Percentiles rank a stretch among this genome's conserved stretches.
These are phyloP conservation scores for Yamadazyma trypodendri DNA, from an alignment of 1,139 yeast species.

Conservation along the genomic window DNA sequence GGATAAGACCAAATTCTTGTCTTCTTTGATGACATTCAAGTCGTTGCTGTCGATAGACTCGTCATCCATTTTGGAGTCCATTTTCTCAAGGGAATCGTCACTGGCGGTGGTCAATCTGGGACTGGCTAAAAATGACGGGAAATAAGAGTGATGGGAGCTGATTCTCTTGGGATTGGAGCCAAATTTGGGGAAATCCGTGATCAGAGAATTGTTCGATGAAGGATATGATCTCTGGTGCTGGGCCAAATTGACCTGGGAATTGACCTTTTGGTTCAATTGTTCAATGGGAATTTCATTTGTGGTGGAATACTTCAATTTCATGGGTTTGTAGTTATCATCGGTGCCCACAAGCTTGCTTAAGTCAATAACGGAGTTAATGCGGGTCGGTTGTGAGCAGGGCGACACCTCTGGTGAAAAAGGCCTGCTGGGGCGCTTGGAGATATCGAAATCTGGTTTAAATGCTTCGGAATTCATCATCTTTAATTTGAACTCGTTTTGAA, in stretches of 20 bases:
- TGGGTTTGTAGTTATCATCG: constrained; percentile 40
- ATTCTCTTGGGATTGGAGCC: constrained; percentile 22
- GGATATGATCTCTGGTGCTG: constrained; percentile 26
- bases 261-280: constrained; percentile 39
- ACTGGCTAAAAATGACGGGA: constrained; percentile 19
- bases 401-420: constrained; percentile 47
- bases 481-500: constrained; percentile 35
- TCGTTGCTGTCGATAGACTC: constrained; percentile 21
- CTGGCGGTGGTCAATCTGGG: constrained; percentile 13
- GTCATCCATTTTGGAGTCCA: constrained; percentile 13
- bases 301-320: constrained; percentile 40
- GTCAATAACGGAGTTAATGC: constrained; percentile 45
- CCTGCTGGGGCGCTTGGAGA: constrained; percentile 31
- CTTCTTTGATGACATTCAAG: constrained; percentile 19
- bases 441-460: constrained; percentile 32
- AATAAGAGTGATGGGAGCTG: constrained; percentile 30
- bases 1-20: background rate
- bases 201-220: constrained; percentile 26
- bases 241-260: constrained; percentile 36
- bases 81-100: constrained; percentile 12
- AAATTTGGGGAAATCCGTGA: constrained; percentile 29
- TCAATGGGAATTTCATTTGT: constrained; percentile 44
- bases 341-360: constrained; percentile 36
- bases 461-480: constrained; percentile 42
- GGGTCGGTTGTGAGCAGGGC: constrained; percentile 44